phyloP scores from a whole-genome alignment of 2,329 filamentous ascomycete species.

The Neonectria neomacrospora region DNA sequence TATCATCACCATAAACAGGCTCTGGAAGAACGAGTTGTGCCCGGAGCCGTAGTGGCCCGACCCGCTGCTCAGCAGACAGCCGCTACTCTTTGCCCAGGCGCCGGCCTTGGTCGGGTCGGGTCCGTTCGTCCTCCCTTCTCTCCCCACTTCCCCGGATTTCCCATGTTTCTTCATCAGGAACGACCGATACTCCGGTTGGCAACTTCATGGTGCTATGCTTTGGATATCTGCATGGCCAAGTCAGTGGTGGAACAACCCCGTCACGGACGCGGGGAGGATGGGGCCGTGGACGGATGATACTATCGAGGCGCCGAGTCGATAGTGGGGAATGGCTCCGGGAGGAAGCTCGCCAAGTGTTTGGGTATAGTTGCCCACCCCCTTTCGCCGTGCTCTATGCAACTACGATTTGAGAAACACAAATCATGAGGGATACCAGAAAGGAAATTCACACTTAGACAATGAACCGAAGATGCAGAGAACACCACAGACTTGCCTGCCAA shows the following conservation, averaged over 20 bases:
- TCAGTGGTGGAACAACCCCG: constrained; percentile 27
- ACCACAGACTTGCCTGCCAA: background rate
- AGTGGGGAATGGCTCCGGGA: constrained; percentile 7
- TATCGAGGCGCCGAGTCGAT: constrained; percentile 5
- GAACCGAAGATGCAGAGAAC: background rate
- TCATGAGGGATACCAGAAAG: background rate
- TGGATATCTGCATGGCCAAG: constrained; percentile 10
- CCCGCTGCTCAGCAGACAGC: constrained; percentile 60
- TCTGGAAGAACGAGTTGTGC: constrained; percentile 65
- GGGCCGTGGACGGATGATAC: constrained; percentile 4
- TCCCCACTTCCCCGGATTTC: constrained; percentile 13
- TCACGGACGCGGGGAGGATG: background rate
- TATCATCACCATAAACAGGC: background rate
- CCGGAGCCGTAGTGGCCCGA: constrained; percentile 67
- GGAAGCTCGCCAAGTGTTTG: background rate
- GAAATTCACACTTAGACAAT: background rate
- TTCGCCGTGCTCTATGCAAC: no score
- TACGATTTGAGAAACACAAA: no score
- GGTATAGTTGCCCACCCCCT: no score
- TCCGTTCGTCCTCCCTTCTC: no score
- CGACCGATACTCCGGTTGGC: background rate
- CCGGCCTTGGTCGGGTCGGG: constrained; percentile 55
- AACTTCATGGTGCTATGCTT: background rate
- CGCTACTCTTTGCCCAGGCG: constrained; percentile 61
- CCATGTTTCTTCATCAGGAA: background rate